Conservation (phyloP, 176 grass and related monocot species). For the Oropetium thomaeum region DNA sequence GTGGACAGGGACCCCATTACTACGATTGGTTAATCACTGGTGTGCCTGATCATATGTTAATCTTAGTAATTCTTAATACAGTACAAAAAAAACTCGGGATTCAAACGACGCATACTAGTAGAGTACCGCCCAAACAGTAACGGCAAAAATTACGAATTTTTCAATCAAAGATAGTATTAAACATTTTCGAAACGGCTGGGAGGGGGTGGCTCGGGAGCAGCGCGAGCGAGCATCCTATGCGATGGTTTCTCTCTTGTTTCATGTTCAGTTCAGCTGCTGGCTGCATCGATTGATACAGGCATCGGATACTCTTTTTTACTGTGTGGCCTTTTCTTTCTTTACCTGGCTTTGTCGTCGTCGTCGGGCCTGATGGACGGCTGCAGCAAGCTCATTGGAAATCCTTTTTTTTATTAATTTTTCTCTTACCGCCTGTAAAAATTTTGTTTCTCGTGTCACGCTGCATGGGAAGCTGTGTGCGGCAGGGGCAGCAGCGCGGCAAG, state of each 20-base stretch:
- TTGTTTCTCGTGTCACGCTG: neutral
- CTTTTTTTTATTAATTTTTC: neutral
- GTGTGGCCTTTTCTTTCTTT: conserved; percentile 9
- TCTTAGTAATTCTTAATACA: too few species aligned
- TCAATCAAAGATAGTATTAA: neutral
- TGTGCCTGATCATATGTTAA: too few species aligned
- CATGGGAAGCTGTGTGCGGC: conserved; percentile 9
- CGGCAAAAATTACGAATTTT: neutral
- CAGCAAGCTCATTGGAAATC: conserved; percentile 7
- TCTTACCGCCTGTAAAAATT: neutral
- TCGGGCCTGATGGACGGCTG: conserved; percentile 10
- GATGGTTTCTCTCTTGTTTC: neutral
- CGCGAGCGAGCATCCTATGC: conserved; percentile 36
- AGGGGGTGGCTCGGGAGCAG: conserved; percentile 28
- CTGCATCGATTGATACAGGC: neutral
- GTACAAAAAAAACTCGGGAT: neutral
- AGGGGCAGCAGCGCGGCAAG: neutral
- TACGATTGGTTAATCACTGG: neutral
- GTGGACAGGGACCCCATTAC: conserved; percentile 12
- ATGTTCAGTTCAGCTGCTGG: neutral
- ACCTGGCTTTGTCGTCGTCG: neutral
- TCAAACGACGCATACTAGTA: neutral
- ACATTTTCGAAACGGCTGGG: neutral
- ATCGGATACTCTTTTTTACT: conserved; percentile 41
- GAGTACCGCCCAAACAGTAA: neutral